Evolutionary conservation across 2,329 filamentous ascomycete species (phyloP).

Genomic region (Parastagonospora nodorum): DNA sequence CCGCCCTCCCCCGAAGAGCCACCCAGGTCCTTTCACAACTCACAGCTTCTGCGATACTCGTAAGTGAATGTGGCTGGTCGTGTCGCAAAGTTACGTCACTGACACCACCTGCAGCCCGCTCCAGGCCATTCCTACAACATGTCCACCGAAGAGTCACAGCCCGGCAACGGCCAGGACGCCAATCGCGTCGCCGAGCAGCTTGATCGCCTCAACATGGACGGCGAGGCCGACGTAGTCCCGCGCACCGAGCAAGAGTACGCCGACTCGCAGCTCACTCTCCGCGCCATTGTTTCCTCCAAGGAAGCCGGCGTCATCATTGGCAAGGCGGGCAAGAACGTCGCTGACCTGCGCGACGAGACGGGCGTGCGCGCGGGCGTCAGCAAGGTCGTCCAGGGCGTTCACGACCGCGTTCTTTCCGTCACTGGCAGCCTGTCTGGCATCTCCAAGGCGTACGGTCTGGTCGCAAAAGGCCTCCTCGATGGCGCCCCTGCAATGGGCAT

Average conservation of each 20-base stretch:
- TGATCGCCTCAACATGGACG: constrained; percentile 46
- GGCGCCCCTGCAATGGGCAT: constrained; percentile 95
- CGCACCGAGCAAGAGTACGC: constrained; percentile 98
- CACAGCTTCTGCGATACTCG: constrained; percentile 9
- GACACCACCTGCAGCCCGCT: constrained; percentile 29
- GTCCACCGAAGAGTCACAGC: constrained; percentile 49
- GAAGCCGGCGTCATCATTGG: constrained; percentile 99
- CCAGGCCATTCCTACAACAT: constrained; percentile 46
- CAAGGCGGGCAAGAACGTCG: constrained; percentile 98
- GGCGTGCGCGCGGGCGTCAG: constrained; percentile 97
- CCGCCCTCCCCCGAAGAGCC: constrained; percentile 10
- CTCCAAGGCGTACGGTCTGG: constrained; percentile 89
- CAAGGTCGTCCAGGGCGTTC: constrained; percentile 97
- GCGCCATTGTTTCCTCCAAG: constrained; percentile 98
- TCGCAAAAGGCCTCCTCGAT: constrained; percentile 88
- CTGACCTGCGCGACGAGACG: constrained; percentile 94
- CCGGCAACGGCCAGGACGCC: constrained; percentile 38
- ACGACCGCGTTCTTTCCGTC: constrained; percentile 95
- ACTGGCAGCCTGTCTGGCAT: constrained; percentile 88
- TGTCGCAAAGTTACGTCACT: constrained; percentile 34
- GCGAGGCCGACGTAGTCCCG: constrained; percentile 72
- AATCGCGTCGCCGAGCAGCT: constrained; percentile 50
- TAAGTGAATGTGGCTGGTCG: constrained; percentile 19
- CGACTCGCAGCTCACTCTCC: constrained; percentile 86
- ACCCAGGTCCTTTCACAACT: constrained; percentile 1